A percentile compares a stretch with the other conserved stretches of the same genome.
Evolutionary conservation across 345 rosid genomes (phyloP).

Genomic region (Linum trigynum): DNA sequence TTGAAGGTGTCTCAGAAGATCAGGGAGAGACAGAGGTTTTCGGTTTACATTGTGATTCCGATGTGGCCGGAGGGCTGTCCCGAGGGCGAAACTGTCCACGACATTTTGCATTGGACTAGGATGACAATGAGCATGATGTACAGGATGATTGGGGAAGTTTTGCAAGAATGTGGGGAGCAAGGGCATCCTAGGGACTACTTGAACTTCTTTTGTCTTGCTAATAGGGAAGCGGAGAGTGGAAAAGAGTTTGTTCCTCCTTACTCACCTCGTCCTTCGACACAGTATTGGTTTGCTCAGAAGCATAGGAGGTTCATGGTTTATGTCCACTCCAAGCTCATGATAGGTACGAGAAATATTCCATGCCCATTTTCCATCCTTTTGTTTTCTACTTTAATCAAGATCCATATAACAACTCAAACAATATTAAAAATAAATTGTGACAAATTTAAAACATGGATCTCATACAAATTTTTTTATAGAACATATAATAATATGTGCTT

Average conservation of each 20-base stretch:
- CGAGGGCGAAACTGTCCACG: conserved; percentile 69
- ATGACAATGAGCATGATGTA: conserved; percentile 84
- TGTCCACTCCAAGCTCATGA: conserved; percentile 93
- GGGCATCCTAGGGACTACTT: conserved; percentile 71
- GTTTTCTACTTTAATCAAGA: no score
- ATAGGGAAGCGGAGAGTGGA: conserved; percentile 51
- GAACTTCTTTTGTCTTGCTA: conserved; percentile 87
- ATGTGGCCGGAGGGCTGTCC: conserved; percentile 98
- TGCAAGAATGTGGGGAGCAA: conserved; percentile 34
- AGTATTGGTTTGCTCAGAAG: conserved; percentile 73
- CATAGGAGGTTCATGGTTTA: conserved; percentile 84
- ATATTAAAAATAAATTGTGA: no score
- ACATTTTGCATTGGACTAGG: conserved; percentile 87
- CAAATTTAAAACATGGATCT: no score
- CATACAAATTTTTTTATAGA: no score
- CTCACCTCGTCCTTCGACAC: conserved; percentile 47
- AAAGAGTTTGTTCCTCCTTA: conserved; percentile 47
- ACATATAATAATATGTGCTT: no score
- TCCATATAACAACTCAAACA: no score
- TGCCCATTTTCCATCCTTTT: no score
- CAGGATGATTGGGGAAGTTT: conserved; percentile 54
- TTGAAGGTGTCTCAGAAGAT: conserved; percentile 61
- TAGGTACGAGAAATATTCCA: conserved; percentile 34
- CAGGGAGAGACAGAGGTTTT: conserved; percentile 51
- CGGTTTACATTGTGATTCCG: conserved; percentile 70